phyloP scores from a whole-genome alignment of 768 basidiomycete species.

The Russula earlei region DNA sequence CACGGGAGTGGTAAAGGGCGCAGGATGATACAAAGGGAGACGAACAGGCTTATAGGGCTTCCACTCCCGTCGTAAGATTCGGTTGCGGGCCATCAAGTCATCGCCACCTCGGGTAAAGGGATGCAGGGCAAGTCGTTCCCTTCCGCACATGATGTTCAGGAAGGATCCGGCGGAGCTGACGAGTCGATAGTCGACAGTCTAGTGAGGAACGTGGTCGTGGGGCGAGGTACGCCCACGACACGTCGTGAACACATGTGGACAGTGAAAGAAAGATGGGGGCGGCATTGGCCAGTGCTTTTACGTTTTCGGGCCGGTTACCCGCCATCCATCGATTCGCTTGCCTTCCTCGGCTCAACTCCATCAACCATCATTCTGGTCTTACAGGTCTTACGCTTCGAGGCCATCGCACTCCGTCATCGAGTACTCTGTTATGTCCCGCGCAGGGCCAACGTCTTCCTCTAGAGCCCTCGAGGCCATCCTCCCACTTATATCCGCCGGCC shows the following conservation, averaged over 20 bases:
- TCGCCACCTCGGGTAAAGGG: neutral
- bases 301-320: neutral
- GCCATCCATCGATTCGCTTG: neutral
- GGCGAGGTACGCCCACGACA: too few relatives aligned
- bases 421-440: neutral
- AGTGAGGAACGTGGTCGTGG: slow-evolving; percentile 1
- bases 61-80: slow-evolving; percentile 15
- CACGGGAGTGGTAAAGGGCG: neutral
- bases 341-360: too few relatives aligned
- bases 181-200: neutral
- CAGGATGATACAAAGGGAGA: neutral
- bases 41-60: slow-evolving; percentile 8
- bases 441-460: slow-evolving; percentile 35
- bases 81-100: slow-evolving; percentile 13
- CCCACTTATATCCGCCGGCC: slow-evolving; percentile 59
- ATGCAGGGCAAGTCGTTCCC: neutral
- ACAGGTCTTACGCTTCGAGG: too few relatives aligned
- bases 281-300: neutral
- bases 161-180: neutral
- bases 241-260: slow-evolving; percentile 11
- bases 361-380: too few relatives aligned
- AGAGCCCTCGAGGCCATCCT: slow-evolving; percentile 68
- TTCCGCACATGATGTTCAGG: neutral
- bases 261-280: neutral
- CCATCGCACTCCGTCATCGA: too few relatives aligned